Evolutionary conservation across 1,139 yeast genomes (phyloP).

Genomic region (Yamadazyma spencermartinsiae): DNA sequence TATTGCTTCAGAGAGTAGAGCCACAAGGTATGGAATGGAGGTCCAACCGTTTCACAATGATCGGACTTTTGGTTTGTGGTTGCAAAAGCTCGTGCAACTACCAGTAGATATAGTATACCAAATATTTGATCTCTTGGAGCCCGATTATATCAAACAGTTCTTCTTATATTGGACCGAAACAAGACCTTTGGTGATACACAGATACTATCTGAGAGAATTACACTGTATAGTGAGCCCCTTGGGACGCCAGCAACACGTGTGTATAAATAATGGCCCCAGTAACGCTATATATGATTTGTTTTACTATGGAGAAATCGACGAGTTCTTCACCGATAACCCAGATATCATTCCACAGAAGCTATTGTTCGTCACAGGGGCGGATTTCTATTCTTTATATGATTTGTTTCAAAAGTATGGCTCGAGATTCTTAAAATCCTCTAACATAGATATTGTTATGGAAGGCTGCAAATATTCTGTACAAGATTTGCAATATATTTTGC

Average conservation of each 20-base stretch:
- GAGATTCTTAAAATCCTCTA: conserved; percentile 17
- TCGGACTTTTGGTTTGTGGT: too few species aligned
- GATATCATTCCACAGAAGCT: conserved; percentile 30
- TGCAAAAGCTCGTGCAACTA: conserved; percentile 10
- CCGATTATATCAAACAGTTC: conserved; percentile 28
- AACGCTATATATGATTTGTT: conserved; percentile 26
- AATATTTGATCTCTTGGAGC: conserved; percentile 25
- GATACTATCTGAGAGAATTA: conserved; percentile 30
- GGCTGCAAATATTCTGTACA: conserved; percentile 4
- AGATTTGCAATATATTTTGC: conserved; percentile 22
- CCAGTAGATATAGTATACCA: conserved; percentile 31
- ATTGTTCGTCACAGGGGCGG: conserved; percentile 34
- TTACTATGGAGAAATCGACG: conserved; percentile 33
- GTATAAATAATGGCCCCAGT: conserved; percentile 17
- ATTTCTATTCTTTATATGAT: conserved; percentile 28
- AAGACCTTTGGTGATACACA: conserved; percentile 24
- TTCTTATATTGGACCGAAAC: conserved; percentile 22
- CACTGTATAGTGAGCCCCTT: conserved; percentile 38
- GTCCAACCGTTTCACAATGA: too few species aligned
- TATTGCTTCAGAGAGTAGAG: too few species aligned
- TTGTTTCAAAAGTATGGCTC: conserved; percentile 22
- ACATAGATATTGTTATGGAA: conserved; percentile 31
- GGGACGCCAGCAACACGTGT: conserved; percentile 25
- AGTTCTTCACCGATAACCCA: conserved; percentile 27
- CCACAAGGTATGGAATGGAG: too few species aligned